A percentile compares a stretch with the other conserved stretches of the same genome.
phyloP scores from a whole-genome alignment of 257 asterid genomes.

The Gentiana macrophylla region DNA sequence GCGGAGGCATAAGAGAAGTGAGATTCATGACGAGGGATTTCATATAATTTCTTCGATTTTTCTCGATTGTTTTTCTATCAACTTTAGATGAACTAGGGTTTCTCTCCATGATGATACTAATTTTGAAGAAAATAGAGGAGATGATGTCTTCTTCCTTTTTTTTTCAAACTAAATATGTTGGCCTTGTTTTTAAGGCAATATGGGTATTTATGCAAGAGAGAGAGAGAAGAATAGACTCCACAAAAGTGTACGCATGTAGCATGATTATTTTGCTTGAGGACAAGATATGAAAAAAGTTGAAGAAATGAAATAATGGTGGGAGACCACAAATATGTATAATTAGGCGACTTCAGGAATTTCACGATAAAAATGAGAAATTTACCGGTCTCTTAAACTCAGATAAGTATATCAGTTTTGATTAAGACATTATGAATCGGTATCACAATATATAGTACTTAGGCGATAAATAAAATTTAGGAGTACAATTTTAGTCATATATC shows the following conservation, averaged over 20 bases:
- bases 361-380: no score
- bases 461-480: no score
- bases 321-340: no score
- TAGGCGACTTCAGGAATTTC: no score
- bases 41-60: slow-evolving; percentile 57
- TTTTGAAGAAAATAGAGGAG: neutral
- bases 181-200: neutral
- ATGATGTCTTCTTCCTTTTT: neutral
- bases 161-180: neutral
- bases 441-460: no score
- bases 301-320: neutral
- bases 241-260: neutral
- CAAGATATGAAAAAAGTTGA: neutral
- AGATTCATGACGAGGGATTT: slow-evolving; percentile 46
- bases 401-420: no score
- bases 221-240: slow-evolving; percentile 1
- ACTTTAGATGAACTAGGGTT: slow-evolving; percentile 33
- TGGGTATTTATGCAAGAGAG: neutral
- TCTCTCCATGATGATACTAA: slow-evolving; percentile 17
- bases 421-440: no score
- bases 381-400: no score
- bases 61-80: slow-evolving; percentile 66
- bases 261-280: neutral
- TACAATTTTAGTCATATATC: no score
- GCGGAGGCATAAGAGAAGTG: slow-evolving; percentile 43